These are phyloP conservation scores for Cercospora sojina DNA, from an alignment of 2,329 filamentous ascomycete species.

Conservation along the genomic window DNA sequence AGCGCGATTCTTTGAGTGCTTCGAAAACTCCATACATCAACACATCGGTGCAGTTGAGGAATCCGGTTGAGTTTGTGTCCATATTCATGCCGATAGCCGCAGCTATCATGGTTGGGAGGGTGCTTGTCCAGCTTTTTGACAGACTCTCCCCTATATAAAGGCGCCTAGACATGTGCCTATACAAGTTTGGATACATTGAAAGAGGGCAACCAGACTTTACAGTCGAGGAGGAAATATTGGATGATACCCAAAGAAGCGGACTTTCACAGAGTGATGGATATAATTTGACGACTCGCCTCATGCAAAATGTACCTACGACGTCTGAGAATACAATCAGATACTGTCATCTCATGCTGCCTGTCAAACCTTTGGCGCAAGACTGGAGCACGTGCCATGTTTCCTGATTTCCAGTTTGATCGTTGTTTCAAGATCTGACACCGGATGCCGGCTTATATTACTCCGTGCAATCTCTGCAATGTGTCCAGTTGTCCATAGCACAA, in stretches of 20 bases:
- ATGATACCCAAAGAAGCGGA: constrained; percentile 6
- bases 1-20: constrained; percentile 32
- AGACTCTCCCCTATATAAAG: constrained; percentile 22
- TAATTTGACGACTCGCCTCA: neutral
- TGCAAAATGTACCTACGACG: neutral
- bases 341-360: neutral
- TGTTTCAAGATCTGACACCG: no score
- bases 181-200: neutral
- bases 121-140: constrained; percentile 36
- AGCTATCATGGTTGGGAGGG: constrained; percentile 39
- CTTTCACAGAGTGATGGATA: neutral
- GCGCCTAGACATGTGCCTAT: neutral
- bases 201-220: neutral
- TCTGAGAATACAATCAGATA: neutral
- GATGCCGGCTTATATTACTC: no score
- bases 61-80: constrained; percentile 44
- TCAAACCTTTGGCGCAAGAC: neutral
- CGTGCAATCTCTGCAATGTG: no score
- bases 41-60: constrained; percentile 46
- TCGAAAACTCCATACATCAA: constrained; percentile 48
- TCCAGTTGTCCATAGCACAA: no score
- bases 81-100: constrained; percentile 45
- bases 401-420: neutral
- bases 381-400: neutral
- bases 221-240: neutral